These are phyloP conservation scores for Didymella keratinophila DNA, from an alignment of 2,329 filamentous ascomycete genomes.

Conservation along the genomic window DNA sequence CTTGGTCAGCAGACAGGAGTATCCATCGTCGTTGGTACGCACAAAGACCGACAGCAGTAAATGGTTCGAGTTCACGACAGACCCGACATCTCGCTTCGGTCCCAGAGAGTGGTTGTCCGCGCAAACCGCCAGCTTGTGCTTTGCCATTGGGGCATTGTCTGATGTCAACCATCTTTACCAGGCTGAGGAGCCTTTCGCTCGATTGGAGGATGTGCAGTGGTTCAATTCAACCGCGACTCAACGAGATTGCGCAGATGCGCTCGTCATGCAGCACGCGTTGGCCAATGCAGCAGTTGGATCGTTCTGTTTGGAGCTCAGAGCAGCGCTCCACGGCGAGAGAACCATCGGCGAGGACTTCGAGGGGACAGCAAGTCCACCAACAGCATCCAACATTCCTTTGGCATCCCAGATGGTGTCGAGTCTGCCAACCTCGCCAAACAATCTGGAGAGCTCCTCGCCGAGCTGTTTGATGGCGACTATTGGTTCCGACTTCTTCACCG, in stretches of 20 bases:
- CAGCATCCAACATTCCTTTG: slow-evolving; percentile 11
- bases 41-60: slow-evolving; percentile 11
- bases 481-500: slow-evolving; percentile 10
- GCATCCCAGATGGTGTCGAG: slow-evolving; percentile 3
- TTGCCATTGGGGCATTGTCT: slow-evolving; percentile 14
- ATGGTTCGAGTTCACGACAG: slow-evolving; percentile 20
- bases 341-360: slow-evolving; percentile 22
- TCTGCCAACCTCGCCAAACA: background rate
- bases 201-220: slow-evolving; percentile 20
- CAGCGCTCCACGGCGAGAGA: slow-evolving; percentile 15
- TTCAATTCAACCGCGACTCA: slow-evolving; percentile 11
- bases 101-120: slow-evolving; percentile 13
- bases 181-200: slow-evolving; percentile 17
- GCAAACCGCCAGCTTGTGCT: slow-evolving; percentile 16
- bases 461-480: slow-evolving; percentile 9
- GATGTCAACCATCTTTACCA: slow-evolving; percentile 2
- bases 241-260: slow-evolving; percentile 4
- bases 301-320: slow-evolving; percentile 16
- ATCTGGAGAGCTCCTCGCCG: background rate
- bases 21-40: slow-evolving; percentile 15
- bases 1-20: slow-evolving; percentile 18
- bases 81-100: slow-evolving; percentile 15
- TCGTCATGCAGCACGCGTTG: slow-evolving; percentile 18
- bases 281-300: slow-evolving; percentile 20
- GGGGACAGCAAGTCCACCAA: slow-evolving; percentile 17